Base-by-base conservation (phyloP, 2,329 filamentous ascomycete species). In the Aspergillus sp. region DNA sequence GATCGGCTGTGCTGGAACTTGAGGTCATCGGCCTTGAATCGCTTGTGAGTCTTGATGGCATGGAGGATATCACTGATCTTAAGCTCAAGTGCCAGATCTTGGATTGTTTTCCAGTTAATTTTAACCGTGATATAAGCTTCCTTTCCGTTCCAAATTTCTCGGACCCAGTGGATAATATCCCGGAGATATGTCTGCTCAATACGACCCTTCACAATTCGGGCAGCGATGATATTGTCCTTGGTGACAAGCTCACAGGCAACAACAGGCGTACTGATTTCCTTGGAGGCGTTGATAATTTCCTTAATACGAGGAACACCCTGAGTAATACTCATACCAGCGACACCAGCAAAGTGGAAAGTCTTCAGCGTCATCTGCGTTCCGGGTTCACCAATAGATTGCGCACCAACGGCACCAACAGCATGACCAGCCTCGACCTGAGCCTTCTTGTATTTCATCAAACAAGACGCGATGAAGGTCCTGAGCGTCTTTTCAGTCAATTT, bases 261-360 rank as follows among this genome's bases (percentile, higher is more conserved):
- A 61, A 98, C 86, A 0, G 93, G 93, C 0, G 93, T 98, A 65
- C 87, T 94, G 68, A 98, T 98, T 39, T 76, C 75, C 65, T 90
- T 95, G 7, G 90, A 95, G 5, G 93, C 93, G 70, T 98, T 98
- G 82, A 98, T 98, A 55, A 98, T 98, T 76, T 98, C 93, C 72
- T 98, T 98, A 74, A 98, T 98, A 83, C 93, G 91, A 1, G 93
- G 93, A 6, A 98, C 93, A 87, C 93, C 93, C 62, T 96, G 89
- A 0, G 93, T 98, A 62, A 98, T 95, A 78, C 89, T 95, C 93
- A 98, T 97, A 66, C 91, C 91, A 35, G 93, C 93, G 51, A 98
- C 93, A 86, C 93, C 93, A 63, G 93, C 93, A 74, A 98, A 98
- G 86, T 97, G 93, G 82, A 97, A 97, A 63, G 93, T 97, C 72